phyloP scores from a whole-genome alignment of 73 alveolate genomes.

The Paramecium pentaurelia region DNA sequence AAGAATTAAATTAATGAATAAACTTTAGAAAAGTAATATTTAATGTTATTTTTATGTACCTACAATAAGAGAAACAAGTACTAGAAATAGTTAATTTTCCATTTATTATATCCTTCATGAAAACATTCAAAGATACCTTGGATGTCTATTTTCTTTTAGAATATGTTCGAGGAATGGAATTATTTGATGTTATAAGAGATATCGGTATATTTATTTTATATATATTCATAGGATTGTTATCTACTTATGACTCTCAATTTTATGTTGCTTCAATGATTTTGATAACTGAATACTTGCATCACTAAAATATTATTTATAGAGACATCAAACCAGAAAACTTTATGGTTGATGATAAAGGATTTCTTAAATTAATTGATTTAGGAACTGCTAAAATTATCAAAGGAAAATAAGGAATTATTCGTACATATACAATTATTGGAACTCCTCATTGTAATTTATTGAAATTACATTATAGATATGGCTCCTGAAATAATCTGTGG shows the following conservation, averaged over 20 bases:
- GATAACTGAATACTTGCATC: constrained; percentile 71
- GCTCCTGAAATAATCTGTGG: constrained; percentile 77
- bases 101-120: constrained; percentile 64
- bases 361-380: constrained; percentile 65
- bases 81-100: constrained; percentile 61
- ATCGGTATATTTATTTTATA: neutral
- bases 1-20: constrained; percentile 41
- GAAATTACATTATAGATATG: constrained; percentile 10
- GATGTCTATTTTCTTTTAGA: constrained; percentile 69
- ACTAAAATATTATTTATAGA: constrained; percentile 69
- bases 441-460: constrained; percentile 62
- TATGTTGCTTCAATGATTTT: constrained; percentile 68
- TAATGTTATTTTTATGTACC: neutral
- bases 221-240: constrained; percentile 31
- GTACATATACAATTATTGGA: constrained; percentile 70
- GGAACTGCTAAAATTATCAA: constrained; percentile 70
- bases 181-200: constrained; percentile 72
- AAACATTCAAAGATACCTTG: constrained; percentile 65
- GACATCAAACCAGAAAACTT: constrained; percentile 75
- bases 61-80: constrained; percentile 50
- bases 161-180: constrained; percentile 72
- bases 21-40: constrained; percentile 42
- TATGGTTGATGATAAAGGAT: constrained; percentile 72
- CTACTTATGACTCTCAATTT: constrained; percentile 67
- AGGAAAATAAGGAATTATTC: constrained; percentile 60